These are phyloP conservation scores for Neofusicoccum kwambonambiense DNA, from an alignment of 2,329 filamentous ascomycete species.

Conservation along the genomic window DNA sequence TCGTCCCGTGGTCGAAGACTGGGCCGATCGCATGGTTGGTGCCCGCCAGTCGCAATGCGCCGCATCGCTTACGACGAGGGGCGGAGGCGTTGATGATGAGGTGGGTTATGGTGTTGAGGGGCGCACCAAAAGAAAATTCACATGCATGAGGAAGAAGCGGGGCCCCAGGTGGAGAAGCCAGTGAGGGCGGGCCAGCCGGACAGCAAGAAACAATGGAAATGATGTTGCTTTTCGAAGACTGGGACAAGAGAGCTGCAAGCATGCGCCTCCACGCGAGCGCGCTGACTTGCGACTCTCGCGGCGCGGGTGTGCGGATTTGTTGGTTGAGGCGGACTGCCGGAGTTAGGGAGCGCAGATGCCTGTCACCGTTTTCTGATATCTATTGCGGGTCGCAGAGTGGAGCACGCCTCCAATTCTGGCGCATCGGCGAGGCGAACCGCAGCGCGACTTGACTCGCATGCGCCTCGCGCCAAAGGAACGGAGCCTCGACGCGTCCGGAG, in stretches of 20 bases:
- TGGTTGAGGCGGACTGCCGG: neutral
- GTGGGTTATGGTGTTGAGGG: slow-evolving; percentile 5
- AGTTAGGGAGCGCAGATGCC: neutral
- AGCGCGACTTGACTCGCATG: neutral
- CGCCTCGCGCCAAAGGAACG: slow-evolving; percentile 4
- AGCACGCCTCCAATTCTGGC: neutral
- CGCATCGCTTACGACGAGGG: neutral
- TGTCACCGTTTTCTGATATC: neutral
- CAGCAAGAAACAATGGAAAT: neutral
- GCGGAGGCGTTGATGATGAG: neutral
- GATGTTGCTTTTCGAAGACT: too few species aligned
- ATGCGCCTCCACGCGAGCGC: too few species aligned
- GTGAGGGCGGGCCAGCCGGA: neutral
- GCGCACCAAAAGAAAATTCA: neutral
- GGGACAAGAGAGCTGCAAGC: too few species aligned
- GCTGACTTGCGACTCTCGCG: neutral
- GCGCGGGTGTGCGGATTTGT: neutral
- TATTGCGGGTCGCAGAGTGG: neutral
- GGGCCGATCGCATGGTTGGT: neutral
- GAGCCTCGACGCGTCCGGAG: neutral
- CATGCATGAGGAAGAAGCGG: neutral
- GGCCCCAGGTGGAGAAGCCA: neutral
- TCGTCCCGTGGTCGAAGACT: neutral
- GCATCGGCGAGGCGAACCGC: neutral
- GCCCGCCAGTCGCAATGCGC: neutral